A percentile compares a stretch with the other conserved stretches of the same genome.
Conservation (phyloP, 2,329 filamentous ascomycete species). For the Pleoardoris graminearum region DNA sequence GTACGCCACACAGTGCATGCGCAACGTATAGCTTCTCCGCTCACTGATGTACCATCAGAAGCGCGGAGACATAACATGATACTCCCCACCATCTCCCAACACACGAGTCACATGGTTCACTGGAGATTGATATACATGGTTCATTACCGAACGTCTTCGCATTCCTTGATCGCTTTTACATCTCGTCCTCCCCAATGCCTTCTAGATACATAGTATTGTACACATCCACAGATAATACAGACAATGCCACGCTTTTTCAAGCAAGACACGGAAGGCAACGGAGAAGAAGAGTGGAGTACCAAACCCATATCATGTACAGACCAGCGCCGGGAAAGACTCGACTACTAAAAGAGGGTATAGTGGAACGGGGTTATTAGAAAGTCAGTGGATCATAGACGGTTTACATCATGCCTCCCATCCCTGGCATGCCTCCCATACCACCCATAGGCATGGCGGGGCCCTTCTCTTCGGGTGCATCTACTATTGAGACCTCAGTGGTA, state of each 20-base stretch:
- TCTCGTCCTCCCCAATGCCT: conserved; percentile 32
- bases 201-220: conserved; percentile 45
- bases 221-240: conserved; percentile 35
- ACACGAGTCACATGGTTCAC: not conserved
- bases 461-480: conserved; percentile 96
- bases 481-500: conserved; percentile 97
- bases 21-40: no score
- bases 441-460: conserved; percentile 55
- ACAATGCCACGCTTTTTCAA: conserved; percentile 43
- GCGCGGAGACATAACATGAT: no score
- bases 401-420: conserved; percentile 62
- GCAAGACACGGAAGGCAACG: conserved; percentile 28
- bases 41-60: no score
- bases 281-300: conserved; percentile 44
- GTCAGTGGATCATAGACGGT: conserved; percentile 23
- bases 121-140: not conserved
- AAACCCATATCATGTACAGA: conserved; percentile 42
- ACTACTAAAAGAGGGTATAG: conserved; percentile 41
- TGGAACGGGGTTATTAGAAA: conserved; percentile 34
- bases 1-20: no score
- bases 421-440: conserved; percentile 65
- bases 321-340: conserved; percentile 35
- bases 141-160: conserved; percentile 21
- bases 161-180: conserved; percentile 38
- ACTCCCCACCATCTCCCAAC: not conserved